These are phyloP conservation scores for Melampsora larici-populina DNA, from an alignment of 1,284 basidiomycete species.

Conservation along the genomic window DNA sequence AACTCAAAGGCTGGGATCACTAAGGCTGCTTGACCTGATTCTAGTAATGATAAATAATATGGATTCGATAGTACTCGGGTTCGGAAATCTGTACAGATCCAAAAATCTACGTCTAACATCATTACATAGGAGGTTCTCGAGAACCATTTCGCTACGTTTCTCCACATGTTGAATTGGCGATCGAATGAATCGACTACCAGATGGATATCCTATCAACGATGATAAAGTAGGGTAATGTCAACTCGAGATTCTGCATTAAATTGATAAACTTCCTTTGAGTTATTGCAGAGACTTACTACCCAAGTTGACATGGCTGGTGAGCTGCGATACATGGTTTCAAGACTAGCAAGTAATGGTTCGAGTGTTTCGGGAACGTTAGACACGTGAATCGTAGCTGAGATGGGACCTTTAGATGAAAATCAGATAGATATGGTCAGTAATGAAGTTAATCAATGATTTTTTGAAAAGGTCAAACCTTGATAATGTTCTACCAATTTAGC, in stretches of 20 bases:
- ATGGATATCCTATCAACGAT: slow-evolving; percentile 74
- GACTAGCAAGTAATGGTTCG: slow-evolving; percentile 17
- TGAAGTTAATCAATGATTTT: slow-evolving; percentile 48
- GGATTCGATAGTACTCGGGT: slow-evolving; percentile 57
- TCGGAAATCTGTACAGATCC: slow-evolving; percentile 72
- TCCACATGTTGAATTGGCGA: slow-evolving; percentile 78
- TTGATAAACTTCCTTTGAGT: background rate
- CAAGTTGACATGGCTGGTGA: slow-evolving; percentile 39
- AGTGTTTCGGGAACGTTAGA: slow-evolving; percentile 46
- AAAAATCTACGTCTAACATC: slow-evolving; percentile 85
- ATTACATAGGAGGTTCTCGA: slow-evolving; percentile 74
- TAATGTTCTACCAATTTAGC: slow-evolving; percentile 67
- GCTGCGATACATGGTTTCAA: slow-evolving; percentile 30
- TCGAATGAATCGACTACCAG: slow-evolving; percentile 76
- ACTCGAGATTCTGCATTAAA: background rate
- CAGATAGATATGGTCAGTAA: background rate
- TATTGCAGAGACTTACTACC: slow-evolving; percentile 47
- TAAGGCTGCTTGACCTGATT: slow-evolving; percentile 63
- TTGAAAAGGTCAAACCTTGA: slow-evolving; percentile 59
- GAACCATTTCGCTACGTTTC: slow-evolving; percentile 74
- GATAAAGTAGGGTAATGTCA: slow-evolving; percentile 63
- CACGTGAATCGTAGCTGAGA: slow-evolving; percentile 75
- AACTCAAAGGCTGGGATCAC: slow-evolving; percentile 78
- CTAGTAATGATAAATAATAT: slow-evolving; percentile 56
- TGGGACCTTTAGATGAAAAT: slow-evolving; percentile 59